Percentiles rank a stretch among this genome's conserved stretches.
Conservation (phyloP, 2,329 filamentous ascomycete genomes). For the Aspergillus novofumigatus region DNA sequence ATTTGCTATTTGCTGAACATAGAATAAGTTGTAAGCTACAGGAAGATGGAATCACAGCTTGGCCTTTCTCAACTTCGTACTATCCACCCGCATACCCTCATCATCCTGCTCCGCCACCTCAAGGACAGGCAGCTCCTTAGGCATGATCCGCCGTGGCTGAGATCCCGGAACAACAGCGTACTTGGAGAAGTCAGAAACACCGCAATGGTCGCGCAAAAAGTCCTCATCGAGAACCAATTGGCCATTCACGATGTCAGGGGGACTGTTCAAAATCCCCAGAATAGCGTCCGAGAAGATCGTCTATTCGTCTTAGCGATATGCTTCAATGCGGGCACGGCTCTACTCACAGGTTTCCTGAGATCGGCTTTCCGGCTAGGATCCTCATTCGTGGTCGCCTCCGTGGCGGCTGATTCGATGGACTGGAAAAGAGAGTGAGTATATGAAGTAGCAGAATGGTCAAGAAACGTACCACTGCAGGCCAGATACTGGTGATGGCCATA, state of each 20-base stretch:
- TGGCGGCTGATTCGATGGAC: conserved; percentile 73
- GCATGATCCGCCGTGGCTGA: conserved; percentile 73
- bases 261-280: conserved; percentile 63
- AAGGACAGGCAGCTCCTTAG: conserved; percentile 62
- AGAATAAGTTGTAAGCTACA: background rate
- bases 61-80: conserved; percentile 39
- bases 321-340: background rate
- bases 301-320: conserved; percentile 3
- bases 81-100: conserved; percentile 69
- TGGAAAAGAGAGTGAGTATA: conserved; percentile 17
- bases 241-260: conserved; percentile 63
- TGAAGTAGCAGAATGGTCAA: background rate
- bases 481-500: conserved; percentile 78
- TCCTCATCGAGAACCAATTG: conserved; percentile 73
- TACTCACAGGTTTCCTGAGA: conserved; percentile 56
- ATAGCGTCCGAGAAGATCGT: conserved; percentile 75
- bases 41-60: conserved; percentile 18
- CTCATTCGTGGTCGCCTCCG: conserved; percentile 47
- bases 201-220: conserved; percentile 62
- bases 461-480: conserved; percentile 67
- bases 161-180: conserved; percentile 66
- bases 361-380: conserved; percentile 49
- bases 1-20: background rate
- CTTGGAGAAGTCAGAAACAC: conserved; percentile 65
- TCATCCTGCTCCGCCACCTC: conserved; percentile 74